phyloP scores from a whole-genome alignment of 345 rosid genomes.

The Eutrema yunnanense region DNA sequence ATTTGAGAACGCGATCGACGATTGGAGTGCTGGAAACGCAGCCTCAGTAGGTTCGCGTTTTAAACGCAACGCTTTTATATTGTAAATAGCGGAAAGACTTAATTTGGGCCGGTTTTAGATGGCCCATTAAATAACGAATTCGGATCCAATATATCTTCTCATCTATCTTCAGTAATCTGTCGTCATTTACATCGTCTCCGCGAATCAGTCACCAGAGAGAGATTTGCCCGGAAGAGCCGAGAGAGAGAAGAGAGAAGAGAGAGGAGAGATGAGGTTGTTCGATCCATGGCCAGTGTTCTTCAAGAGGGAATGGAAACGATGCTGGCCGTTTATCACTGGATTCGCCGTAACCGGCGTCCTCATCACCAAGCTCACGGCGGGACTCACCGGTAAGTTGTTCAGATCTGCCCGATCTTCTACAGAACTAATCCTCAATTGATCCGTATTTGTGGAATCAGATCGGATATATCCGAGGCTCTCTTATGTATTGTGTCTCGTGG shows the following conservation, averaged over 20 bases:
- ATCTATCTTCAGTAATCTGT: not conserved
- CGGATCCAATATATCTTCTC: not conserved
- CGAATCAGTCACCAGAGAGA: conserved; percentile 11
- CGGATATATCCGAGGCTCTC: not conserved
- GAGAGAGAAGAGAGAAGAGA: not conserved
- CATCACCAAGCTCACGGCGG: conserved; percentile 64
- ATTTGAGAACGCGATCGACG: not conserved
- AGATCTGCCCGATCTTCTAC: conserved; percentile 14
- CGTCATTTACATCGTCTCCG: conserved; percentile 3
- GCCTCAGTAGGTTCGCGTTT: not conserved
- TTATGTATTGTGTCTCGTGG: not conserved
- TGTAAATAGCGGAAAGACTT: not conserved
- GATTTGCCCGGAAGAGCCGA: not conserved
- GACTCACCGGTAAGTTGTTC: conserved; percentile 59
- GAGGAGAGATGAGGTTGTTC: conserved; percentile 37
- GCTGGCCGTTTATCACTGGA: conserved; percentile 85
- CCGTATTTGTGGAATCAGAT: not conserved
- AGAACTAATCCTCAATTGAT: not conserved
- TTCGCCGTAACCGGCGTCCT: conserved; percentile 68
- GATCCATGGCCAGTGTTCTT: conserved; percentile 87
- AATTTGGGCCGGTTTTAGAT: not conserved
- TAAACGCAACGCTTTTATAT: not conserved
- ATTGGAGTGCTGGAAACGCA: not conserved
- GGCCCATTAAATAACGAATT: conserved; percentile 3
- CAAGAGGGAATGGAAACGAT: conserved; percentile 75